Percentiles rank a stretch among this genome's conserved stretches.
Evolutionary conservation across 169 alveolate genomes (phyloP).

Genomic region (Eimeria maxima): DNA sequence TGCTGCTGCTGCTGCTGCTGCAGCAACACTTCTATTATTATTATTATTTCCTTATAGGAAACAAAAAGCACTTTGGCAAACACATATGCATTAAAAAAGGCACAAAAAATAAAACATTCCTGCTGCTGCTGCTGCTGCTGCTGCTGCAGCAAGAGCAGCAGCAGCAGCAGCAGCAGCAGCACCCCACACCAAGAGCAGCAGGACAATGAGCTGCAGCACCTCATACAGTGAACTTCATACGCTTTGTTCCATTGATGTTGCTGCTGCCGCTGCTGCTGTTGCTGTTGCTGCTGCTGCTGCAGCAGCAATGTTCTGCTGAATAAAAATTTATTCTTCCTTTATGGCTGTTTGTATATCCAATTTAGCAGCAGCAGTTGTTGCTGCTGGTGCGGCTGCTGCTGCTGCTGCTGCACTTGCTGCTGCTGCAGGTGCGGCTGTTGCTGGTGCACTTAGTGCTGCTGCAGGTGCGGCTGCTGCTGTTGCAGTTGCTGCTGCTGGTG

Average conservation of each 20-base stretch:
- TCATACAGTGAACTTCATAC: no score
- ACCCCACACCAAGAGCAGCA: no score
- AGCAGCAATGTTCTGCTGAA: neutral
- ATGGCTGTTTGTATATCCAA: neutral
- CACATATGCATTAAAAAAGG: neutral
- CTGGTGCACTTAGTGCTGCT: neutral
- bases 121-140: no score
- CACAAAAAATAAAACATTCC: no score
- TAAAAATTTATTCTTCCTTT: no score
- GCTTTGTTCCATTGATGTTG: neutral
- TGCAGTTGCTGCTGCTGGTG: neutral
- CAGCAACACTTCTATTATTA: no score
- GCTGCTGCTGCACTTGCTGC: neutral
- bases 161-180: no score
- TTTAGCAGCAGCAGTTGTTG: neutral
- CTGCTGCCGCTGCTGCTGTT: neutral
- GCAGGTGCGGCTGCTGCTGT: neutral
- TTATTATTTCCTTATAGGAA: neutral
- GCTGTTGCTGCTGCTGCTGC: neutral
- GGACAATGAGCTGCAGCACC: no score
- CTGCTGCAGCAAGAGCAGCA: no score
- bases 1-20: neutral
- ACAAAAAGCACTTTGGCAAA: neutral
- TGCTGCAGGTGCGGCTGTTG: neutral
- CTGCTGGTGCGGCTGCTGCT: neutral